A percentile compares a stretch with the other conserved stretches of the same genome.
phyloP scores from a whole-genome alignment of 176 grass and related monocot species.

The Hyparrhenia diplandra region DNA sequence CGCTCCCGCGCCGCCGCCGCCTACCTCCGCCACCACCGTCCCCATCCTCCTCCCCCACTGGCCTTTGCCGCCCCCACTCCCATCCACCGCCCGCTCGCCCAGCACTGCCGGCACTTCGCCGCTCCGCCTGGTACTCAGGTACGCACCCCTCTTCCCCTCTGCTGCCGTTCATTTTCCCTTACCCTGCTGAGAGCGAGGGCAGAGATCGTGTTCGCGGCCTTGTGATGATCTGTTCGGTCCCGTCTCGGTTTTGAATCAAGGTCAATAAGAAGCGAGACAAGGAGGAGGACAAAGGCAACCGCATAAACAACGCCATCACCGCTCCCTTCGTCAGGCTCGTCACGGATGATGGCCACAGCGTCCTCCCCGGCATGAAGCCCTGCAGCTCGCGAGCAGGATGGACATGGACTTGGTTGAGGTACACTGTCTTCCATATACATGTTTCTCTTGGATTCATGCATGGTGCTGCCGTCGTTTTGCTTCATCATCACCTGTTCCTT shows the following conservation, averaged over 20 bases:
- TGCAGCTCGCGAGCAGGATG: conserved; percentile 28
- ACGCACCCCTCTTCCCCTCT: not conserved
- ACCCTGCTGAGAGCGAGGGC: not conserved
- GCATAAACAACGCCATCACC: conserved; percentile 45
- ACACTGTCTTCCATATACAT: not conserved
- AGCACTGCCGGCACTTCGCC: conserved; percentile 24
- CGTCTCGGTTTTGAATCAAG: not conserved
- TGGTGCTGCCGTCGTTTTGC: not conserved
- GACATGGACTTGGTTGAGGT: conserved; percentile 49
- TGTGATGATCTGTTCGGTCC: not conserved
- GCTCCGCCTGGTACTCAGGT: conserved; percentile 18
- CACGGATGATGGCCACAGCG: conserved; percentile 24
- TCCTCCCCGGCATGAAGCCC: conserved; percentile 43
- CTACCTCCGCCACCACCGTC: conserved; percentile 12
- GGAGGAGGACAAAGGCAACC: not conserved
- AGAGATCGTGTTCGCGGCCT: not conserved
- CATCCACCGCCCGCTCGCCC: not conserved
- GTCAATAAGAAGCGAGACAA: conserved; percentile 18
- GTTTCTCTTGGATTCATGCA: not conserved
- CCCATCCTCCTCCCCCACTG: not conserved
- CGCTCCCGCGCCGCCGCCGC: conserved; percentile 6
- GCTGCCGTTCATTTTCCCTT: no score
- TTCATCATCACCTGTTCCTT: not conserved
- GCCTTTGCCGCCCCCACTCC: not conserved
- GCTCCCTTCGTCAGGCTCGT: conserved; percentile 32